Percentiles rank a stretch among this genome's conserved stretches.
Conservation (phyloP, 108 stramenopile species). For the Nitzschia sp. region DNA sequence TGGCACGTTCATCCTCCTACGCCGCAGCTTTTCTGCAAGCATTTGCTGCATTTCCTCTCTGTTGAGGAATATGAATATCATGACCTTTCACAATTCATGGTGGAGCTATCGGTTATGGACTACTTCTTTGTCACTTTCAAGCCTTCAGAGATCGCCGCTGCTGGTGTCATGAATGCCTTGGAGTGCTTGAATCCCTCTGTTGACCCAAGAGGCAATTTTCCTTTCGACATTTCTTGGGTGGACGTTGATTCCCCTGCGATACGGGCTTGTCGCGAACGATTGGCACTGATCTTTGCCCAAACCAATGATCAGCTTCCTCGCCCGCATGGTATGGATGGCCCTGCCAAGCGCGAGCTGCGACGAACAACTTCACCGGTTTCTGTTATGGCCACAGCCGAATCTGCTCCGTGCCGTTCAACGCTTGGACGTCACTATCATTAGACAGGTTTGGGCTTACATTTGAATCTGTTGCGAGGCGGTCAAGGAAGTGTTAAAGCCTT, state of each 20-base stretch:
- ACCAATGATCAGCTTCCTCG: constrained; percentile 25
- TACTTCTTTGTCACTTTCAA: constrained; percentile 71
- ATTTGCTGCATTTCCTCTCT: constrained; percentile 43
- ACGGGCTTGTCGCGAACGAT: constrained; percentile 38
- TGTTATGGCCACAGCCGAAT: constrained; percentile 24
- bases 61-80: constrained; percentile 43
- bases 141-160: constrained; percentile 63
- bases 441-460: no score
- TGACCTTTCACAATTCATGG: constrained; percentile 70
- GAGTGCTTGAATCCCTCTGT: constrained; percentile 30
- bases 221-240: constrained; percentile 25
- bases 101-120: constrained; percentile 69
- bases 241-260: constrained; percentile 51
- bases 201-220: not conserved
- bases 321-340: constrained; percentile 16
- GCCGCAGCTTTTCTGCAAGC: constrained; percentile 37
- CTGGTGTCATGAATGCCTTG: constrained; percentile 65
- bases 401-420: not conserved
- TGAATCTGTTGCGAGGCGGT: no score
- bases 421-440: not conserved
- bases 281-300: constrained; percentile 27
- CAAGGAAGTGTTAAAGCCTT: no score
- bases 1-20: constrained; percentile 75
- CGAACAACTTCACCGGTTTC: constrained; percentile 38
- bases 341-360: constrained; percentile 1